These are phyloP conservation scores for Phalaenopsis hybrid DNA, from an alignment of 116 monocot genomes.

Conservation along the genomic window DNA sequence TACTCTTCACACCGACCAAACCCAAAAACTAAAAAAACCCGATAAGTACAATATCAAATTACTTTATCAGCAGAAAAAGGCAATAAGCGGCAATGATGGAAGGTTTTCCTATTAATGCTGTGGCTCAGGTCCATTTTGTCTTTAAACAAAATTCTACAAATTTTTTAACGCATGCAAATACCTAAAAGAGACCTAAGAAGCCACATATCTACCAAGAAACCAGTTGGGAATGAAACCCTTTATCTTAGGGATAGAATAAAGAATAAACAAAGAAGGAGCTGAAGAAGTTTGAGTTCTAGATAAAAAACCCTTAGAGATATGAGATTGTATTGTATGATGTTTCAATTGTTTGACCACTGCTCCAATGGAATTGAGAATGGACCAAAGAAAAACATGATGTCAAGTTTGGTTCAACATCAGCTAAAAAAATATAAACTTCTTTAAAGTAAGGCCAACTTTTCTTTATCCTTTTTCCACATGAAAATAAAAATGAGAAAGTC, in stretches of 20 bases:
- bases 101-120: too few species aligned
- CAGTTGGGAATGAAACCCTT: not conserved
- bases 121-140: too few species aligned
- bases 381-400: not conserved
- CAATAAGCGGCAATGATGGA: too few species aligned
- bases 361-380: not conserved
- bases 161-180: not conserved
- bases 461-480: not conserved
- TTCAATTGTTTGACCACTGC: not conserved
- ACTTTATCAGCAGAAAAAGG: too few species aligned
- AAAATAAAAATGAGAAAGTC: not conserved
- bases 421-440: not conserved
- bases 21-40: too few species aligned
- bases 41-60: too few species aligned
- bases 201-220: not conserved
- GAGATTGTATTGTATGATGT: not conserved
- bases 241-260: not conserved
- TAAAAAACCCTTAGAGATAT: not conserved
- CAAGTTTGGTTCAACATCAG: not conserved
- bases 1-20: too few species aligned
- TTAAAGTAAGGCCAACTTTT: not conserved
- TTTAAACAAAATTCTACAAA: too few species aligned
- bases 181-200: not conserved
- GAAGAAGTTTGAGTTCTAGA: not conserved
- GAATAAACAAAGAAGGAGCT: not conserved